Conservation (phyloP, 495 filamentous ascomycete genomes). For the Xylaria scruposa region DNA sequence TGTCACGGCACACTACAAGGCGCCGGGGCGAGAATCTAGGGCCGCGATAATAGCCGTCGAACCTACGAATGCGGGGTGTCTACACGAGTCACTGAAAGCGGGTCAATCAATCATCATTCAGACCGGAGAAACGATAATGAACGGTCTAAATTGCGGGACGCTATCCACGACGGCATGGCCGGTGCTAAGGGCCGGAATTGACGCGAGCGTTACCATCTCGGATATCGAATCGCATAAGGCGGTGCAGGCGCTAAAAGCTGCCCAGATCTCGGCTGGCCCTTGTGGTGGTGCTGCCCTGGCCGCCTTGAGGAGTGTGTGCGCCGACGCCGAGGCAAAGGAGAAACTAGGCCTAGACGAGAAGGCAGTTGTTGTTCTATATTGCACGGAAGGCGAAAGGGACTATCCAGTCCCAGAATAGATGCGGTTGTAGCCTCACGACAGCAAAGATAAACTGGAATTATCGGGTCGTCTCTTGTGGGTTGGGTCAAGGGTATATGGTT, state of each 20-base stretch:
- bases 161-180: constrained; percentile 68
- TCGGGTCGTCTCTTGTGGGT: constrained; percentile 3
- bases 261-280: constrained; percentile 60
- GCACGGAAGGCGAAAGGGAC: constrained; percentile 38
- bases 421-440: background rate
- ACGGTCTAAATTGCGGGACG: constrained; percentile 71
- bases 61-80: constrained; percentile 64
- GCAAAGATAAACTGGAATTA: constrained; percentile 14
- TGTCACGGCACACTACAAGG: constrained; percentile 63
- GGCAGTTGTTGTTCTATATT: constrained; percentile 58
- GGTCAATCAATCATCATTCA: constrained; percentile 52
- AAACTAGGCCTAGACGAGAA: constrained; percentile 45
- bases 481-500: background rate
- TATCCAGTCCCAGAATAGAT: constrained; percentile 32
- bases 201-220: constrained; percentile 61
- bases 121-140: constrained; percentile 67
- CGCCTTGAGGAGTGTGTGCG: constrained; percentile 57
- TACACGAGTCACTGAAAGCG: constrained; percentile 57
- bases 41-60: constrained; percentile 62
- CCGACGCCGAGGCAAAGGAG: constrained; percentile 33
- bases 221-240: constrained; percentile 61
- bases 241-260: constrained; percentile 53
- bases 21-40: constrained; percentile 30
- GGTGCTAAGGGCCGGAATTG: constrained; percentile 58
- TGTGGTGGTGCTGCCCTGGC: constrained; percentile 67